Evolutionary conservation across 345 rosid species (phyloP), one percentile per base, ranked within the genome.

Genomic region (Arabidopsis arenosa): DNA sequence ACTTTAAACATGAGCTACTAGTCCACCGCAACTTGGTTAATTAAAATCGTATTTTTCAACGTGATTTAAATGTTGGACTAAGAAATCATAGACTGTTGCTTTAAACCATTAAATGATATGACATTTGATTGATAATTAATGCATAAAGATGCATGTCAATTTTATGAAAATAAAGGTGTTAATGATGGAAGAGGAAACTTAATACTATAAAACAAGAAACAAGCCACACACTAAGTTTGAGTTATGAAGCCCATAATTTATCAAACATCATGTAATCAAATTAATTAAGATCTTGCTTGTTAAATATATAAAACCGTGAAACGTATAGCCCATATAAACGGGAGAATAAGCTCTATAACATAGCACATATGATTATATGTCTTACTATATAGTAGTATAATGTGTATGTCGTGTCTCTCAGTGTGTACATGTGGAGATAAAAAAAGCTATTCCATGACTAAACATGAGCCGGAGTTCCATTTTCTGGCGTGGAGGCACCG

Each of bases 381-480:
- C 30, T 65, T 17, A 65, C 43, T 18, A 18, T 18, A 61, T 39
- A 66, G 1, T 48, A 6, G 15, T 65, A 33, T 44, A 53, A 21
- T 64, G 37, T 57, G 13, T 58, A 14, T 55, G 40, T 13, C 8
- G 12, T 56, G 37, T 13, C 10, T 47, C 55, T n/a, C 52, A 5
- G 6, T 15, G 57, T 39, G 37, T 66, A 66, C 36, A 66, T 36
- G 6, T 32, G 30, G 43, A 37, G 47, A 49, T 66, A 36, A 68
- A 68, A 55, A 39, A n/a, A 1, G n/a, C 4, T 30, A 55, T 30
- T 58, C 6, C 48, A 1, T 60, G 47, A 43, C 78, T 84, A 86
- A 9, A 88, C 91, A 66, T 71, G 72, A 59, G 58, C 11, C 1
- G 85, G 90, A 4, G 86, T 86, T 21, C 14, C 66, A 45, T 26